phyloP scores from a whole-genome alignment of 805 yeast genomes.

The Yamadazyma takamatsuzukensis region DNA sequence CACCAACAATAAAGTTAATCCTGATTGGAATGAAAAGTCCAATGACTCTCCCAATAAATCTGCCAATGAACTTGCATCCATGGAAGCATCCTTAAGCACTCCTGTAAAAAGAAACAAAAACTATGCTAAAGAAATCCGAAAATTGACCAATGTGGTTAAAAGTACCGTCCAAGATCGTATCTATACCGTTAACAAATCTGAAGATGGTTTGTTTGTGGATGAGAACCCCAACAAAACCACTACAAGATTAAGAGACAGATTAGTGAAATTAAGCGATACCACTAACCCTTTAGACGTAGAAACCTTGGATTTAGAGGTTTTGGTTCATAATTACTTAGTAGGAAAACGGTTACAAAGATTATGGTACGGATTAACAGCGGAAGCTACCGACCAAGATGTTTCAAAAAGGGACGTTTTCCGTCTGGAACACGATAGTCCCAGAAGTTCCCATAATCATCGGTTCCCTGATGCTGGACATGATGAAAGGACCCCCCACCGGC shows the following conservation, averaged over 20 bases:
- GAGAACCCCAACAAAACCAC: constrained; percentile 6
- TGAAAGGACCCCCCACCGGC: constrained; percentile 7
- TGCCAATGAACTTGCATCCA: not conserved
- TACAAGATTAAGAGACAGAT: constrained; percentile 25
- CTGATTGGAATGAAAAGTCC: constrained; percentile 18
- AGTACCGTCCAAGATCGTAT: constrained; percentile 65
- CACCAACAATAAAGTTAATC: constrained; percentile 30
- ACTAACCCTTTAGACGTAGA: constrained; percentile 37
- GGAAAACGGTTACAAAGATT: constrained; percentile 33
- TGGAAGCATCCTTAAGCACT: not conserved
- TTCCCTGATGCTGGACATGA: not conserved
- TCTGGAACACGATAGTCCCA: not conserved
- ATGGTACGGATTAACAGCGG: constrained; percentile 23
- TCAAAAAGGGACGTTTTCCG: no score
- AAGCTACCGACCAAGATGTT: not conserved
- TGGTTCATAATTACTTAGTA: constrained; percentile 26
- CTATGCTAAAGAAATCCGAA: constrained; percentile 42
- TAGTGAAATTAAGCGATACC: constrained; percentile 34
- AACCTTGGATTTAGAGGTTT: constrained; percentile 34
- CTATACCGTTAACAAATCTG: constrained; percentile 17
- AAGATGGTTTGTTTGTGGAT: constrained; percentile 14
- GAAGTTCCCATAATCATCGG: not conserved
- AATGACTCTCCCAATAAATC: not conserved
- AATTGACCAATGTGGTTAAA: constrained; percentile 64
- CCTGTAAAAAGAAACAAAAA: constrained; percentile 23